Evolutionary conservation across 352 stramenopile genomes (phyloP), one percentile per base, ranked within the genome.

Genomic region (Phytopythium cucurbitacearum): DNA sequence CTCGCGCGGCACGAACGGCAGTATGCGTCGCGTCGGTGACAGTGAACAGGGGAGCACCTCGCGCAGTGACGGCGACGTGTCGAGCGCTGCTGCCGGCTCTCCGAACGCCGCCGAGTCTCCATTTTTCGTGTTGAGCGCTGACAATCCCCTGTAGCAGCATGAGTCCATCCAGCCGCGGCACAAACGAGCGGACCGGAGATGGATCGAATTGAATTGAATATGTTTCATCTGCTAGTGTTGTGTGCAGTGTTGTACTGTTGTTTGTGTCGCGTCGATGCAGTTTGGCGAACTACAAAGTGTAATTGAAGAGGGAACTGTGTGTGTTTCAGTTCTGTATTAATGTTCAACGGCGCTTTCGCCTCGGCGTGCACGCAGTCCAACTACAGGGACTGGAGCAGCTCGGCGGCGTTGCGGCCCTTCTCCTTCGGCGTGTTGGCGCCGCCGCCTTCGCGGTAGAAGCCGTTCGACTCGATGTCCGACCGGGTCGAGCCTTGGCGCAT

Each of bases 361-460:
- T 28, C 21, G 21, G 21, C 21, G 21, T 28, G 21, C 21, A 28
- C 21, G 21, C 2, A 28, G 21, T 28, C 21, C 21, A 28, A 28
- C 21, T 28, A 53, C 0, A 53, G 48, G 15, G 34, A 42, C 48
- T 53, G 48, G n/a, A 53, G 35, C 48, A 53, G 11, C 15, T 53
- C 48, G 48, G 44, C 35, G 36, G 48, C 48, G 48, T 37, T 9
- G 48, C 35, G 48, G 16, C 15, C 16, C 35, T 42, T 43, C 3
- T 37, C n/a, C 35, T 16, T 35, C 33, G 4, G 3, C 5, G 10
- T 10, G 33, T 32, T 13, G 10, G 7, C 34, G 32, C 47, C 16
- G 16, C 15, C 43, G 47, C 47, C 43, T 35, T 53, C 47, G n/a
- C 42, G 34, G 36, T 53, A 53, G 47, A 42, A 53, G 13, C 37